phyloP scores from a whole-genome alignment of 805 yeast species.

The Ogataea paraovalis region DNA sequence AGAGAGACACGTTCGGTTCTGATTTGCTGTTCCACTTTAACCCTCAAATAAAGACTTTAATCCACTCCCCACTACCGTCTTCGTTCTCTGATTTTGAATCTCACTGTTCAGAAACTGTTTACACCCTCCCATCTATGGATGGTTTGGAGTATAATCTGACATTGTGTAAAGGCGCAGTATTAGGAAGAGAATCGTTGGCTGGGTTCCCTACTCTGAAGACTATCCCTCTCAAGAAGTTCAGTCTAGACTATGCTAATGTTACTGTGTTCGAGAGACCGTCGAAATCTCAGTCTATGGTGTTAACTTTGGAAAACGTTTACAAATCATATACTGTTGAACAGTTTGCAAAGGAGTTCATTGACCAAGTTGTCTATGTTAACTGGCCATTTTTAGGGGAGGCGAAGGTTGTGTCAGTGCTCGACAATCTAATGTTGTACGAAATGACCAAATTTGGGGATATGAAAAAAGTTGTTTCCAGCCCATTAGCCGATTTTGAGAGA shows the following conservation, averaged over 20 bases:
- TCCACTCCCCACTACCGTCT: conserved; percentile 73
- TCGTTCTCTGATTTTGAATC: conserved; percentile 76
- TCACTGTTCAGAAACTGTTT: conserved; percentile 66
- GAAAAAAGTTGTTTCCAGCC: conserved; percentile 31
- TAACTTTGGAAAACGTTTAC: conserved; percentile 55
- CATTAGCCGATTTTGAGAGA: conserved; percentile 44
- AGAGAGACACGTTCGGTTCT: conserved; percentile 70
- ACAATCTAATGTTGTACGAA: conserved; percentile 48
- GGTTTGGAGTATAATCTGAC: conserved; percentile 45
- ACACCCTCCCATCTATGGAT: conserved; percentile 46
- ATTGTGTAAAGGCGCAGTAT: conserved; percentile 58
- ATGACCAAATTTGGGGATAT: conserved; percentile 30
- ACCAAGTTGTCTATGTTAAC: conserved; percentile 63
- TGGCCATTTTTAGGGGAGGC: conserved; percentile 94
- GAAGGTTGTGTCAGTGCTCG: conserved; percentile 58
- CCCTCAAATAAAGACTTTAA: conserved; percentile 66
- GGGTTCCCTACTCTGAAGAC: conserved; percentile 87
- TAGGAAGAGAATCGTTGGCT: conserved; percentile 70
- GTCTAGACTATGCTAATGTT: conserved; percentile 59
- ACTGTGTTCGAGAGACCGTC: conserved; percentile 83
- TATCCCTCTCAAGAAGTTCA: conserved; percentile 49
- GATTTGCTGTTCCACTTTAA: conserved; percentile 68
- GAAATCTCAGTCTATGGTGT: conserved; percentile 73
- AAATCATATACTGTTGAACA: conserved; percentile 55
- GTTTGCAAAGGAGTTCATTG: conserved; percentile 59